These are phyloP conservation scores for Penicillium crustosum DNA, from an alignment of 2,329 filamentous ascomycete species.

Conservation along the genomic window DNA sequence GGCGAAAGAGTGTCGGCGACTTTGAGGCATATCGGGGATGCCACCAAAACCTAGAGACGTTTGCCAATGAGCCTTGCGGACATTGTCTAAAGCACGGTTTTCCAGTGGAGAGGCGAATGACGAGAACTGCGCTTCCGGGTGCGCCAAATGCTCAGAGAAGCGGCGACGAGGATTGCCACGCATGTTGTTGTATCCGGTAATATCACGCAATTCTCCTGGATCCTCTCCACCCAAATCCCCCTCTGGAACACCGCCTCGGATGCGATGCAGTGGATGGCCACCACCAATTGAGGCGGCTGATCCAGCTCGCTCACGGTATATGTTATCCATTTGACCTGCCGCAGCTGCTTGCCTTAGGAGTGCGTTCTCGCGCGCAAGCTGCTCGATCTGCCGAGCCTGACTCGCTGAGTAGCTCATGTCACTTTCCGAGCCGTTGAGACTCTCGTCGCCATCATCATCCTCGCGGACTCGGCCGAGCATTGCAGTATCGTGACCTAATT, in stretches of 20 bases:
- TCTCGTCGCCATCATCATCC: conserved; percentile 49
- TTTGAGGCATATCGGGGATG: conserved; percentile 48
- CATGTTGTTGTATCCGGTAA: conserved; percentile 41
- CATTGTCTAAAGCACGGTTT: conserved; percentile 46
- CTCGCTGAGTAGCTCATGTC: conserved; percentile 38
- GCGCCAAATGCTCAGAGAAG: conserved; percentile 47
- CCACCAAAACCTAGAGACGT: conserved; percentile 51
- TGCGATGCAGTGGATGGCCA: conserved; percentile 39
- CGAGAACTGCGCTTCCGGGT: conserved; percentile 43
- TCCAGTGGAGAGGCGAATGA: conserved; percentile 39
- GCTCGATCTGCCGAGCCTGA: conserved; percentile 48
- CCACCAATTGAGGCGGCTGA: conserved; percentile 41
- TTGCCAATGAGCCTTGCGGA: conserved; percentile 52
- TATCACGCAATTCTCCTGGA: conserved; percentile 43
- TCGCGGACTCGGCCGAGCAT: conserved; percentile 50
- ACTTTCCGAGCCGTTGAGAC: conserved; percentile 40
- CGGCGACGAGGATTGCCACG: conserved; percentile 41
- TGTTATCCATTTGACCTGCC: conserved; percentile 40
- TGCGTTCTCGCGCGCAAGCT: conserved; percentile 50
- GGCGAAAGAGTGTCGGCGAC: conserved; percentile 53
- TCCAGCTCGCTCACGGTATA: conserved; percentile 43
- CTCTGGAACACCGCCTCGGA: conserved; percentile 45
- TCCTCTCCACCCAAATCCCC: conserved; percentile 49
- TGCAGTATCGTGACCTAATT: conserved; percentile 47
- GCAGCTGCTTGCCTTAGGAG: conserved; percentile 47